Percentiles rank a stretch among this genome's conserved stretches.
Conservation (phyloP, 1,139 yeast genomes). For the Saccharomycopsis hybrid region DNA sequence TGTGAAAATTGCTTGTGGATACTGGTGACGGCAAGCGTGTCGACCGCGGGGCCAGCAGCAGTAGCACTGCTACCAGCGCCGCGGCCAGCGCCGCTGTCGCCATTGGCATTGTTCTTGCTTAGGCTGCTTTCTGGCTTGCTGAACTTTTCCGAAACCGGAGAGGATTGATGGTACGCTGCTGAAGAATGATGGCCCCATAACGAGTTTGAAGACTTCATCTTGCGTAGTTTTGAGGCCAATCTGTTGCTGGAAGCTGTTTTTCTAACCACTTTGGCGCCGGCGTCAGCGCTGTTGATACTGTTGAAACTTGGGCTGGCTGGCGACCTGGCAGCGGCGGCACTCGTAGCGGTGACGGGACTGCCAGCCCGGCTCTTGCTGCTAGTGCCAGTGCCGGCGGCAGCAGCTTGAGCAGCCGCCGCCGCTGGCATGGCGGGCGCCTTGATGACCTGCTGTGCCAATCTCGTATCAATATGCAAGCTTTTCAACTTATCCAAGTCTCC, state of each 20-base stretch:
- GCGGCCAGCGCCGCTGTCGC: too few species aligned
- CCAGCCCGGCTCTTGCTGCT: neutral
- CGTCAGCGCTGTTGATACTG: too few species aligned
- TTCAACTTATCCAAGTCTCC: constrained; percentile 5
- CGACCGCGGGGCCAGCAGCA: neutral
- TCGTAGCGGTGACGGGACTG: neutral
- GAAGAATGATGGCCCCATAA: neutral
- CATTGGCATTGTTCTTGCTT: too few species aligned
- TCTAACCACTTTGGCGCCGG: too few species aligned
- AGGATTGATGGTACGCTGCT: too few species aligned
- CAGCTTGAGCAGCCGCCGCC: too few species aligned
- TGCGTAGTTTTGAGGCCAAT: neutral
- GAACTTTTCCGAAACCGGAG: too few species aligned
- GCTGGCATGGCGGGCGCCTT: too few species aligned
- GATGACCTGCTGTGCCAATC: too few species aligned
- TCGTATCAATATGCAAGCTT: constrained; percentile 1
- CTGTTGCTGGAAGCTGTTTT: neutral
- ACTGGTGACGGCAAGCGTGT: neutral
- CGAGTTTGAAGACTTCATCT: constrained; percentile 6
- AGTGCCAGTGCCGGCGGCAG: neutral
- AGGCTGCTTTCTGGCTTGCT: too few species aligned
- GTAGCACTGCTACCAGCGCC: neutral
- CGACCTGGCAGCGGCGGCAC: too few species aligned
- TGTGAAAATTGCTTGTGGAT: constrained; percentile 7
- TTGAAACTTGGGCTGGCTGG: neutral